Percentiles rank a stretch among this genome's conserved stretches.
phyloP scores from a whole-genome alignment of 208 protist species.

The Kentomonas sorsogonicus region DNA sequence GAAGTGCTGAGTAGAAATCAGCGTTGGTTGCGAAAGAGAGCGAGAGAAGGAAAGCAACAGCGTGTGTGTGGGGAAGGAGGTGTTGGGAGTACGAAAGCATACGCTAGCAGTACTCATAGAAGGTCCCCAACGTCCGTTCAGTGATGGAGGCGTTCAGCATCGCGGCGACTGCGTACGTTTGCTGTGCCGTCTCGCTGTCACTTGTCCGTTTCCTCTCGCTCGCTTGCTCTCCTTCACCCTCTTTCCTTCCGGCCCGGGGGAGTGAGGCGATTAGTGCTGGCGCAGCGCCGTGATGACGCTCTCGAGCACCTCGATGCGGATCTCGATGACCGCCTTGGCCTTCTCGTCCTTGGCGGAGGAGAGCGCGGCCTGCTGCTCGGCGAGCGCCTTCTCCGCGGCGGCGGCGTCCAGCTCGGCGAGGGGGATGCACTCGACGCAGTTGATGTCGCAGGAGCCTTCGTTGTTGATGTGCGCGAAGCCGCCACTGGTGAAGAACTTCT shows the following conservation, averaged over 20 bases:
- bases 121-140: no score
- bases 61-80: no score
- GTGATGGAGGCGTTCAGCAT: no score
- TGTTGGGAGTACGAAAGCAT: no score
- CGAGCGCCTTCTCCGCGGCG: slow-evolving; percentile 76
- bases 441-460: slow-evolving; percentile 88
- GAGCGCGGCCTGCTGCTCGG: slow-evolving; percentile 55
- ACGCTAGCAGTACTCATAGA: no score
- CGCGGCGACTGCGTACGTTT: no score
- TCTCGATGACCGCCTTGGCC: slow-evolving; percentile 72
- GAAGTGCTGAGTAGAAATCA: no score
- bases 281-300: slow-evolving; percentile 63
- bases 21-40: no score
- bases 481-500: slow-evolving; percentile 84
- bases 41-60: no score
- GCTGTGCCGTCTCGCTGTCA: no score
- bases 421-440: slow-evolving; percentile 86
- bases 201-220: not conserved
- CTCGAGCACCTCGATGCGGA: slow-evolving; percentile 78
- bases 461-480: slow-evolving; percentile 91
- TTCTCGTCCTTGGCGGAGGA: slow-evolving; percentile 72
- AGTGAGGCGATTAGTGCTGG: slow-evolving; percentile 19
- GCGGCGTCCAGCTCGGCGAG: slow-evolving; percentile 72
- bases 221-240: not conserved
- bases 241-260: not conserved